phyloP scores from a whole-genome alignment of 345 rosid genomes.

The Aurinia saxatilis region DNA sequence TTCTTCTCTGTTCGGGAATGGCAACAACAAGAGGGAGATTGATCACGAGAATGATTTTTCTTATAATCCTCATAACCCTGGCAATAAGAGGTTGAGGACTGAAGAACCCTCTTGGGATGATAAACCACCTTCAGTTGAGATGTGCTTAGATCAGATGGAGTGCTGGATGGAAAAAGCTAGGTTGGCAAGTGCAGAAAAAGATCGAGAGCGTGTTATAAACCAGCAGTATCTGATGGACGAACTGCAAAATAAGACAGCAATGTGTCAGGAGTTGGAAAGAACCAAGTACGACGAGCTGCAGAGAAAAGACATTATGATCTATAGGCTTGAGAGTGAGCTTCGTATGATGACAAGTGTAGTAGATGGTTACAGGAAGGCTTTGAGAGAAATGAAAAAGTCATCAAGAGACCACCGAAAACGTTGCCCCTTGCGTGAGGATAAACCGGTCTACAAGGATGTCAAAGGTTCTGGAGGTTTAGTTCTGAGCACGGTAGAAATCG shows the following conservation, averaged over 20 bases:
- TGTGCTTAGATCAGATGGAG: slow-evolving; percentile 44
- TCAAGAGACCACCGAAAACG: slow-evolving; percentile 60
- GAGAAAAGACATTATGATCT: slow-evolving; percentile 41
- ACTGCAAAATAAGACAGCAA: slow-evolving; percentile 39
- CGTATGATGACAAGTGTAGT: slow-evolving; percentile 56
- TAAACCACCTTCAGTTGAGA: slow-evolving; percentile 39
- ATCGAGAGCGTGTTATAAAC: slow-evolving; percentile 37
- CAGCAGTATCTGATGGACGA: slow-evolving; percentile 48
- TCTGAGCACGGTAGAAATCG: slow-evolving; percentile 55
- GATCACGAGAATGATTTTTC: slow-evolving; percentile 42
- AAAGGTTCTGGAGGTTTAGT: slow-evolving; percentile 76
- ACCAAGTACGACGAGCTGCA: slow-evolving; percentile 50
- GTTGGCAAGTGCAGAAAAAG: slow-evolving; percentile 37
- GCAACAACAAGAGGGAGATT: slow-evolving; percentile 59
- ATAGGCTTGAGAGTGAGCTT: slow-evolving; percentile 70
- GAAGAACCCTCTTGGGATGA: slow-evolving; percentile 47
- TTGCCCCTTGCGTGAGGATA: slow-evolving; percentile 41
- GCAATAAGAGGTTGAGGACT: slow-evolving; percentile 61
- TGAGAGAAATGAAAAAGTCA: slow-evolving; percentile 55
- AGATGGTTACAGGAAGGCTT: slow-evolving; percentile 70
- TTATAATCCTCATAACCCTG: slow-evolving; percentile 42
- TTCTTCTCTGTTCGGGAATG: slow-evolving; percentile 44
- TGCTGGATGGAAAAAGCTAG: slow-evolving; percentile 42
- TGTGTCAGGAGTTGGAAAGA: slow-evolving; percentile 57
- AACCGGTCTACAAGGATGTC: slow-evolving; percentile 65